Evolutionary conservation across 768 basidiomycete species (phyloP).

Genomic region (Pisolithus albus): DNA sequence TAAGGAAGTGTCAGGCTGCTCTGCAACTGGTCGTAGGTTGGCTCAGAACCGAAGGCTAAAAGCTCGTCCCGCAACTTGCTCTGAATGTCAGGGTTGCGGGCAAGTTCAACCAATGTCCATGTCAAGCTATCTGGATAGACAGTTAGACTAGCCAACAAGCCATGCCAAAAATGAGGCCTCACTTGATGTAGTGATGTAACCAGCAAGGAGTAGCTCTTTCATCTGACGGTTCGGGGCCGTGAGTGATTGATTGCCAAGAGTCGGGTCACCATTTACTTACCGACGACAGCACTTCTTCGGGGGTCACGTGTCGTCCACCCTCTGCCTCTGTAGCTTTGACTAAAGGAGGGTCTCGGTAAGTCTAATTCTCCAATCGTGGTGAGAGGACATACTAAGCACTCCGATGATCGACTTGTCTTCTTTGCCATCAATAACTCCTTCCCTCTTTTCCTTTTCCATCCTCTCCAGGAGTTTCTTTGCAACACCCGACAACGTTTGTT

Average conservation of each 20-base stretch:
- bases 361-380: too few relatives aligned
- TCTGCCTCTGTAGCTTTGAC: constrained; percentile 30
- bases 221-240: constrained; percentile 2
- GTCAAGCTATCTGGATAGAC: constrained; percentile 14
- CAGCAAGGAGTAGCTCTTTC: constrained; percentile 9
- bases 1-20: constrained; percentile 27
- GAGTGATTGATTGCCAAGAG: too few relatives aligned
- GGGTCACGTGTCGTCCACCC: constrained; percentile 16
- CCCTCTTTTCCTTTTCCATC: too few relatives aligned
- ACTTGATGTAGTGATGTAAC: constrained; percentile 18
- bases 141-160: neutral
- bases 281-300: constrained; percentile 15
- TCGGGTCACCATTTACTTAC: neutral
- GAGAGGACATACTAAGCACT: neutral
- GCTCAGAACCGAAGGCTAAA: constrained; percentile 20
- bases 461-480: too few relatives aligned
- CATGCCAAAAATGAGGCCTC: neutral
- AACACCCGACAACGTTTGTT: neutral
- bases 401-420: too few relatives aligned
- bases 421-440: too few relatives aligned
- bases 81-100: constrained; percentile 21
- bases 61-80: constrained; percentile 7
- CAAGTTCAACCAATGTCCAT: constrained; percentile 27
- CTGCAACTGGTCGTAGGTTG: constrained; percentile 35
- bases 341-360: constrained; percentile 7